Evolutionary conservation across 169 alveolate genomes (phyloP).

Genomic region (Plasmodium inui): DNA sequence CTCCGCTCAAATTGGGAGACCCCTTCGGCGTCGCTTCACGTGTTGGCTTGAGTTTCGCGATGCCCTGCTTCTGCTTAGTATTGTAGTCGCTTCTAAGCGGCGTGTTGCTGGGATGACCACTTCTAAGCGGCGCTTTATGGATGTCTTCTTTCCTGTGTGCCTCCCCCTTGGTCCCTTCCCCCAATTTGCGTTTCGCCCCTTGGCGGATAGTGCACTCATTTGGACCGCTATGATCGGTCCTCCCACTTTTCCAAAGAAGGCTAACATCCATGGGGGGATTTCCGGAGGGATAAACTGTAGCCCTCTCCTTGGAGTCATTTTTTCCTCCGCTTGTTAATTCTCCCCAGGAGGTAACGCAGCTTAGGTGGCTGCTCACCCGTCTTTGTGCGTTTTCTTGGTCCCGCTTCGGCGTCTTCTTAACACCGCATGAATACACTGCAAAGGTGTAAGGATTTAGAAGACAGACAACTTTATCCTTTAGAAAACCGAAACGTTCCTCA

Average conservation of each 20-base stretch:
- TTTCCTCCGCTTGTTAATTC: background rate
- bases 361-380: background rate
- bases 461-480: background rate
- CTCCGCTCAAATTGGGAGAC: background rate
- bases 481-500: background rate
- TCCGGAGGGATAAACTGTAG: background rate
- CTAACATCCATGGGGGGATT: background rate
- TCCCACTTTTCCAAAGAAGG: background rate
- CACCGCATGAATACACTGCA: constrained; percentile 19
- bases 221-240: background rate
- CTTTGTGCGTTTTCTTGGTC: background rate
- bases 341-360: background rate
- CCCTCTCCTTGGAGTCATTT: background rate
- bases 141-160: background rate
- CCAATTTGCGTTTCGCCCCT: background rate
- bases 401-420: background rate
- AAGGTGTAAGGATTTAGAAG: constrained; percentile 9
- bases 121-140: background rate
- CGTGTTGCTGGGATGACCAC: background rate
- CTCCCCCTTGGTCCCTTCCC: background rate
- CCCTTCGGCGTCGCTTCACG: background rate
- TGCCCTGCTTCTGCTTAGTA: background rate
- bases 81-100: background rate
- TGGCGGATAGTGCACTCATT: background rate
- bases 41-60: background rate